Evolutionary conservation across 163 green algal species (phyloP).

Genomic region (Chlamydomonas reinhardtii): DNA sequence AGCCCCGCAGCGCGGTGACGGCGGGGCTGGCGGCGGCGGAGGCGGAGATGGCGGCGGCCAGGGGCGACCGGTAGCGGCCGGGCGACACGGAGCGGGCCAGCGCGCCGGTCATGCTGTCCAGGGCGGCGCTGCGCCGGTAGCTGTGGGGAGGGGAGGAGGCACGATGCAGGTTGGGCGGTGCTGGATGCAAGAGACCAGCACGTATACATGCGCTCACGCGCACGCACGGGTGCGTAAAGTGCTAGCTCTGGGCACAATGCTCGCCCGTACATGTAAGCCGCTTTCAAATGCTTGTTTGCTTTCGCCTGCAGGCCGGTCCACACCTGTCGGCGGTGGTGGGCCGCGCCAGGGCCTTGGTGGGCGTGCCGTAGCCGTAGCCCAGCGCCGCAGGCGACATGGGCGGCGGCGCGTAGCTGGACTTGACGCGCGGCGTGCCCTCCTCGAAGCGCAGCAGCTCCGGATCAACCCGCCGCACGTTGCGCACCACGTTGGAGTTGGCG

Average conservation of each 20-base stretch:
- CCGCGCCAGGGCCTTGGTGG: slow-evolving; percentile 39
- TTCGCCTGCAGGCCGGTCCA: no score
- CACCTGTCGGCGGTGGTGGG: slow-evolving; percentile 46
- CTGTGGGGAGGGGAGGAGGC: neutral
- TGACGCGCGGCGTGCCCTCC: slow-evolving; percentile 41
- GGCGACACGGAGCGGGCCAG: slow-evolving; percentile 37
- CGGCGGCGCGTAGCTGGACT: slow-evolving; percentile 18
- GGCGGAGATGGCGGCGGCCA: neutral
- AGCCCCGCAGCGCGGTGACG: neutral
- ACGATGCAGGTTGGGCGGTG: neutral
- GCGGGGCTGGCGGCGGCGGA: neutral
- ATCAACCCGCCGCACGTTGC: slow-evolving; percentile 38
- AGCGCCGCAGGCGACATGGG: neutral
- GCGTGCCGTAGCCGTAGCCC: slow-evolving; percentile 20
- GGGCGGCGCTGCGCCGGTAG: slow-evolving; percentile 9
- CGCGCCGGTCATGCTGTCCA: neutral
- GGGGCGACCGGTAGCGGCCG: slow-evolving; percentile 17
- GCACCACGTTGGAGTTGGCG: slow-evolving; percentile 33
- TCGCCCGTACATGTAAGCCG: no score
- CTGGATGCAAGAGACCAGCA: neutral
- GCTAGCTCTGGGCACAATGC: no score
- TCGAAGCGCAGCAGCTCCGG: slow-evolving; percentile 62
- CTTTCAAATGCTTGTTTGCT: no score
- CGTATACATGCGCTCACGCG: no score
- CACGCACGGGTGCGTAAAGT: no score